Evolutionary conservation across 352 stramenopile genomes (phyloP), one percentile per base, ranked within the genome.

Genomic region (Pythium pyrilobum): DNA sequence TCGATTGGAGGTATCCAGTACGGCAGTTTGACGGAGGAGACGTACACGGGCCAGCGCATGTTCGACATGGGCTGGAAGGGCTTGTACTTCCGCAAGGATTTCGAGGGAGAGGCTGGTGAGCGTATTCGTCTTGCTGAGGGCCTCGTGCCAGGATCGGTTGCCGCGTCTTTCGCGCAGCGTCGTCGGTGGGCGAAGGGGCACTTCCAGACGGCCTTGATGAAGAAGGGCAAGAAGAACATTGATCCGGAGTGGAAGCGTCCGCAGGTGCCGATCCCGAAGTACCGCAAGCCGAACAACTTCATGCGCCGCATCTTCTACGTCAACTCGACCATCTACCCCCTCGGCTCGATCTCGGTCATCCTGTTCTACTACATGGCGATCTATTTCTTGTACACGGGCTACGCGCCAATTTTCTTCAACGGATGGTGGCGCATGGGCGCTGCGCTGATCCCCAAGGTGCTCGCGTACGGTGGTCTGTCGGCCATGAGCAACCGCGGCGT

Each of bases 41-140:
- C 67, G 27, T 90, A 89, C 73, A 93, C 80, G 47, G 82, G 80
- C 6, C 69, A 91, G 64, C 72, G 74, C 41, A 62, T 93, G 43
- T 77, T 83, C 28, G 72, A 69, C 24, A 91, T 88, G 82, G 82
- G 82, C 24, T 93, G 82, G 82, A 93, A 93, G 66, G 80, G 66
- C 29, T 57, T 90, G 42, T 93, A 91, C 67, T 93, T 89, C 74
- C 80, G 82, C 40, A 93, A 93, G 67, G 83, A 93, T 64, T 90
- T 93, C 27, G 83, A 93, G 69, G 83, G 83, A 12, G 81, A 93
- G 60, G 66, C 64, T 25, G 33, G 58, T 11, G 83, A 93, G 63
- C 83, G 83, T 56, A 77, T 93, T 40, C 83, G 83, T 46, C 54
- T 93, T 38, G 78, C 73, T 18, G 83, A 93, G 72, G 83, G 83